Percentiles rank a stretch among this genome's conserved stretches.
Evolutionary conservation across 1,284 basidiomycete species (phyloP).

Genomic region (Sutorius eximius): DNA sequence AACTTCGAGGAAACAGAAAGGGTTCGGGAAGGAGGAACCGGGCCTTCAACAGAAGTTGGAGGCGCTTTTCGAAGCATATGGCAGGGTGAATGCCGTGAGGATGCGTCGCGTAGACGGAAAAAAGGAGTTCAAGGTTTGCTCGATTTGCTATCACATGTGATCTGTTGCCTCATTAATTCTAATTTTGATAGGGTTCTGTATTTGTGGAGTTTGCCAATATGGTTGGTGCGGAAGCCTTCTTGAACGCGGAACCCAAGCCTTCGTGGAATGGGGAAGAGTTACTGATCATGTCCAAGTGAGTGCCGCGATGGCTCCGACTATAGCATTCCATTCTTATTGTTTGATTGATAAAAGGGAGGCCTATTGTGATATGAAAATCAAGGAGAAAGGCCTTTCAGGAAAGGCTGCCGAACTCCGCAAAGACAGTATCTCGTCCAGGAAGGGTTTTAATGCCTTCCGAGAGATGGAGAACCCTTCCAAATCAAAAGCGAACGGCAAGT

Average conservation of each 20-base stretch:
- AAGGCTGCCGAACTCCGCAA: constrained; percentile 59
- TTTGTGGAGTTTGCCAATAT: constrained; percentile 89
- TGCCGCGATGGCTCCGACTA: constrained; percentile 4
- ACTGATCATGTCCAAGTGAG: constrained; percentile 85
- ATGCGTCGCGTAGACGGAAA: constrained; percentile 75
- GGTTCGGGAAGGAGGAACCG: constrained; percentile 77
- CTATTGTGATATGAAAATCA: constrained; percentile 97
- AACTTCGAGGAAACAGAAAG: constrained; percentile 64
- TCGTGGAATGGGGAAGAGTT: constrained; percentile 76
- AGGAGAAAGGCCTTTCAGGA: constrained; percentile 86
- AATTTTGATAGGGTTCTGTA: constrained; percentile 71
- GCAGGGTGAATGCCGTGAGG: constrained; percentile 82
- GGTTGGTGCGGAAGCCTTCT: constrained; percentile 72
- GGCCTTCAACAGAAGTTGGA: constrained; percentile 79
- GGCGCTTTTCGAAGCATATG: constrained; percentile 80
- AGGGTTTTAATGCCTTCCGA: constrained; percentile 88
- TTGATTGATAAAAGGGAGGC: constrained; percentile 54
- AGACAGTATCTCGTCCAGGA: constrained; percentile 50
- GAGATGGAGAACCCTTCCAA: constrained; percentile 59
- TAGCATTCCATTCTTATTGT: neutral
- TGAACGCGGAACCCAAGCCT: constrained; percentile 78
- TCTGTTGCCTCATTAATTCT: neutral
- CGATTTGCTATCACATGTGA: neutral
- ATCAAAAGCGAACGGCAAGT: constrained; percentile 43
- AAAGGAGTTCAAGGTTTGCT: constrained; percentile 80